These are phyloP conservation scores for Fusarium armeniacum DNA, from an alignment of 2,329 filamentous ascomycete species.

Conservation along the genomic window DNA sequence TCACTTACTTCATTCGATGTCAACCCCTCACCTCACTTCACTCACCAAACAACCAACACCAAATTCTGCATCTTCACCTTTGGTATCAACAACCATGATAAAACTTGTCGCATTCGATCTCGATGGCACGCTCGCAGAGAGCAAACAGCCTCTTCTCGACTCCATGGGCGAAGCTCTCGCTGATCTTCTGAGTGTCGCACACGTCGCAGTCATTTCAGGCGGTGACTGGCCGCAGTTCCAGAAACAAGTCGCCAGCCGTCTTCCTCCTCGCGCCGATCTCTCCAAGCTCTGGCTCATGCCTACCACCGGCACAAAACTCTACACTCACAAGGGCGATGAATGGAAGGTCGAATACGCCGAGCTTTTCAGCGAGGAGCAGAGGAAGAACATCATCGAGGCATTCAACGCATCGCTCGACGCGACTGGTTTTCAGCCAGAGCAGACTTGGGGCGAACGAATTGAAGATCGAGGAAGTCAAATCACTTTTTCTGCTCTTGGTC, in stretches of 20 bases:
- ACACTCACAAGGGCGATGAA: constrained; percentile 16
- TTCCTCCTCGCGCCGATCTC: constrained; percentile 15
- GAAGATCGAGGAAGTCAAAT: constrained; percentile 28
- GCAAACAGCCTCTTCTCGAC: constrained; percentile 27
- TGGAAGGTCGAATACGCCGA: constrained; percentile 29
- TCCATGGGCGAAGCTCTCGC: constrained; percentile 24
- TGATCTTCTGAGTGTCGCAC: constrained; percentile 22
- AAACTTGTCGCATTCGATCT: constrained; percentile 30
- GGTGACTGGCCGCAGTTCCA: constrained; percentile 27
- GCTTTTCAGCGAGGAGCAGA: constrained; percentile 24
- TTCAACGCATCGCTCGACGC: constrained; percentile 24
- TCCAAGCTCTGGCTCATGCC: constrained; percentile 31
- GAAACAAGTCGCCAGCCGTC: constrained; percentile 27
- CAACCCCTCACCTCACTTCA: constrained; percentile 2
- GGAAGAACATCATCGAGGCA: constrained; percentile 21
- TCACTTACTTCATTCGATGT: not conserved
- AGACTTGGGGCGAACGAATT: constrained; percentile 28
- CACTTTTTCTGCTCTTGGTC: constrained; percentile 22
- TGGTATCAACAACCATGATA: constrained; percentile 2
- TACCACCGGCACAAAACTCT: constrained; percentile 23
- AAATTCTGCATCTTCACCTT: too few species aligned
- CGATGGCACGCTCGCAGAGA: constrained; percentile 30
- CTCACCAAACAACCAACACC: not conserved
- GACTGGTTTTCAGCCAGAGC: constrained; percentile 22
- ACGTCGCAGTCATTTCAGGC: constrained; percentile 28